Base-by-base conservation (phyloP, 371 early-diverging fungal species). In the Batkoa obscura region DNA sequence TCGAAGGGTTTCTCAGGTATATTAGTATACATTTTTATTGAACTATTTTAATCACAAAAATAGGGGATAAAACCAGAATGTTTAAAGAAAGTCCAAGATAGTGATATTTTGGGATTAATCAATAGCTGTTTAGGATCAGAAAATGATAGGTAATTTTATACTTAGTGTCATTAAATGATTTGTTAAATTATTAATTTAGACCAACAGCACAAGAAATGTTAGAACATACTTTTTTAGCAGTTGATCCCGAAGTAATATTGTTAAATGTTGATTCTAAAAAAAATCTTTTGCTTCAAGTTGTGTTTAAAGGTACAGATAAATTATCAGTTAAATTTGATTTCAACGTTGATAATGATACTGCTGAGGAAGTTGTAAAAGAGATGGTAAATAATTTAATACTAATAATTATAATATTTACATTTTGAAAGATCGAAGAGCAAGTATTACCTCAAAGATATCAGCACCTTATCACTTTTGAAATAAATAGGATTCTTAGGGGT, bases 251-350 rank as follows among this genome's bases (percentile, higher is more conserved):
- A 66, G 79, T 84, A 4, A 72, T 80, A 8, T 66, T 86, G 9
- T 56, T 84, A 17, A 65, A 75, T 10, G 69, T 74, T 1, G 77
- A 78, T 46, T 76, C 75, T 12, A 72, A 72, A 35, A 75, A 79
- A 59, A 72, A 83, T 39, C 62, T 88, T 35, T 78, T 73, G 1
- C 69, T 88, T 37, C 87, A 86, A 62, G 81, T 87, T 10, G 80
- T 86, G 12, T 87, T 88, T 61, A 82, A 79, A 58, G 86, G 85
- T 17, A 80, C 75, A 65, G 88, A 86, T 61, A 77, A 75, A 55
- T 68, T 80, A 13, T 81, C 88, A 4, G 84, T 91, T 30, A 88
- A 86, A 62, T 93, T 93, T 74, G 83, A 83, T 58, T 91, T 86
- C 67, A 83, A 90, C 64, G 74, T 79, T 5, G 80, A 85, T 39